Percentiles rank a stretch among this genome's conserved stretches.
Conservation (phyloP, 495 filamentous ascomycete genomes). For the Aspergillus panamensis region DNA sequence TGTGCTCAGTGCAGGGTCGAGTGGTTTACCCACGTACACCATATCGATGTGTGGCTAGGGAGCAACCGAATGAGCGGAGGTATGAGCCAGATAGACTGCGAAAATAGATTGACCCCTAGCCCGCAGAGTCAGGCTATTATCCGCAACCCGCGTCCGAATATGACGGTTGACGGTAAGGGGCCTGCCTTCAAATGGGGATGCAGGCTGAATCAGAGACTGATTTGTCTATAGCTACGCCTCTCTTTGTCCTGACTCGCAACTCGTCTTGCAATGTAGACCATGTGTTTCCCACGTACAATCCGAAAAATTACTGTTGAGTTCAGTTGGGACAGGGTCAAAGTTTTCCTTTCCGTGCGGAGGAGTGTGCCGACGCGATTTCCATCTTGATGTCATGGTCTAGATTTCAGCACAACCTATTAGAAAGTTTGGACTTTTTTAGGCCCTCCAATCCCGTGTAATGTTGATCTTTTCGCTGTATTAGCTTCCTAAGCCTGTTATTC, state of each 20-base stretch:
- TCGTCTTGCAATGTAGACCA: conserved; percentile 8
- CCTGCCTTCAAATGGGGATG: background rate
- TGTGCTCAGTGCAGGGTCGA: conserved; percentile 32
- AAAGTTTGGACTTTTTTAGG: background rate
- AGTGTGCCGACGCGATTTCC: background rate
- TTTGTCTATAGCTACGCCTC: background rate
- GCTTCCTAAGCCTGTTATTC: background rate
- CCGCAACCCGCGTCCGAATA: conserved; percentile 1
- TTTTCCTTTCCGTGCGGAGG: background rate
- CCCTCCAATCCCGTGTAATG: background rate
- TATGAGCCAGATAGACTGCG: conserved; percentile 31
- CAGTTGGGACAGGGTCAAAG: background rate
- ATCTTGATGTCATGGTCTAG: background rate
- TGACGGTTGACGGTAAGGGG: conserved; percentile 13
- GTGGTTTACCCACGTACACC: conserved; percentile 27
- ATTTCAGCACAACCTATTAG: background rate
- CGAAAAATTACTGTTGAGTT: conserved; percentile 6
- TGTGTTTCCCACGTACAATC: conserved; percentile 1
- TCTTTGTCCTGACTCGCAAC: background rate
- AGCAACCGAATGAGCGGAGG: conserved; percentile 31
- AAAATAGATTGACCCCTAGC: conserved; percentile 30
- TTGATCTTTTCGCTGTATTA: no score
- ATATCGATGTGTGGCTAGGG: conserved; percentile 44
- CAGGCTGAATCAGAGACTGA: background rate
- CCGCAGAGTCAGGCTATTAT: conserved; percentile 1